These are phyloP conservation scores for Cyathus pygmaeus DNA, from an alignment of 1,284 basidiomycete genomes.

Conservation along the genomic window DNA sequence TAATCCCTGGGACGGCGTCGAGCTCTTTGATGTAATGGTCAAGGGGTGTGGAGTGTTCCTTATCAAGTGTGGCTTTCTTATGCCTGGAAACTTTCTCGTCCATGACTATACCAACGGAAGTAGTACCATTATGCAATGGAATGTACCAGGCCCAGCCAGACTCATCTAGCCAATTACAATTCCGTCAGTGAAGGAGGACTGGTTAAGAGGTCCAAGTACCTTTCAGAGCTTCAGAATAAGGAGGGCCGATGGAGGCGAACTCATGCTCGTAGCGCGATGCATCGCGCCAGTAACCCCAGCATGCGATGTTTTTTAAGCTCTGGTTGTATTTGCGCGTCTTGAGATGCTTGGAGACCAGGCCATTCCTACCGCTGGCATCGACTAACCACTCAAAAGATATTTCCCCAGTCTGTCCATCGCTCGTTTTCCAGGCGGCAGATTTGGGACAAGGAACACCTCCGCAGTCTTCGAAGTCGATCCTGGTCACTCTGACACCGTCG, in stretches of 20 bases:
- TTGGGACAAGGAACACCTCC: conserved; percentile 1
- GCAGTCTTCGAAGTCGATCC: conserved; percentile 1
- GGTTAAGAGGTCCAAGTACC: conserved; percentile 1
- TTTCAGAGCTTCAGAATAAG: conserved; percentile 1
- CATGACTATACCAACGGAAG: conserved; percentile 60
- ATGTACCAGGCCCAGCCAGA: conserved; percentile 60
- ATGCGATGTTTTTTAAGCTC: conserved; percentile 7
- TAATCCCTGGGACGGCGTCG: conserved; percentile 45
- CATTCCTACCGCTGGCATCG: conserved; percentile 7
- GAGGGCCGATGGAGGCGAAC: not conserved
- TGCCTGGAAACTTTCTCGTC: conserved; percentile 43
- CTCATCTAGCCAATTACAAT: conserved; percentile 41
- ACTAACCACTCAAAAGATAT: conserved; percentile 8
- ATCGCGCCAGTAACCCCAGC: conserved; percentile 4
- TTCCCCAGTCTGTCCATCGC: not conserved
- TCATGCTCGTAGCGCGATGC: not conserved
- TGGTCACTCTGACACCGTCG: conserved; percentile 3
- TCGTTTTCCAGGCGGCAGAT: conserved; percentile 1
- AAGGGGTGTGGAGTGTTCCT: conserved; percentile 22
- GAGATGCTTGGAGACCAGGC: conserved; percentile 1
- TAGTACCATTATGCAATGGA: conserved; percentile 56
- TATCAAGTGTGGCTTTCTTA: conserved; percentile 41
- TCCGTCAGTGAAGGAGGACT: not conserved
- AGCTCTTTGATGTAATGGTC: conserved; percentile 52
- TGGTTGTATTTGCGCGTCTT: conserved; percentile 5